Percentiles rank a stretch among this genome's conserved stretches.
phyloP scores from a whole-genome alignment of 2,329 filamentous ascomycete genomes.

The Aciculosporium take region DNA sequence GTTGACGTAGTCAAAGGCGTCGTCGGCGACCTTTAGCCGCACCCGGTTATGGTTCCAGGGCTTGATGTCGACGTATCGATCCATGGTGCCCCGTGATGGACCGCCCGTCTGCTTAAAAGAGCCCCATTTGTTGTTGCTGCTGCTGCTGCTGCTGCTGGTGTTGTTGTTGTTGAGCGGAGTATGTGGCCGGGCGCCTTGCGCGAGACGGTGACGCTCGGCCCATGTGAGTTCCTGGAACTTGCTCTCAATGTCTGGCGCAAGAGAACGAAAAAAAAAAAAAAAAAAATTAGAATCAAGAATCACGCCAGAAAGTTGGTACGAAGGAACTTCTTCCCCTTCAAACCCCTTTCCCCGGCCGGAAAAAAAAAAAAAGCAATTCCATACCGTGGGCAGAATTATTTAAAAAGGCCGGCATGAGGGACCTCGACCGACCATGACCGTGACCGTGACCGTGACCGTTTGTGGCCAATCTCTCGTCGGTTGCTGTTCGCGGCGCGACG shows the following conservation, averaged over 20 bases:
- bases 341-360: not conserved
- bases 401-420: constrained; percentile 26
- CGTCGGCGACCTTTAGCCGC: constrained; percentile 61
- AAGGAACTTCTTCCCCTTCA: not conserved
- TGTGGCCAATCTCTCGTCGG: constrained; percentile 6
- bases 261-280: not conserved
- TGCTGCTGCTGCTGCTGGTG: too few species aligned
- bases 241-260: constrained; percentile 28
- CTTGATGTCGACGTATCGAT: constrained; percentile 81
- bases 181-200: constrained; percentile 25
- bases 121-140: constrained; percentile 21
- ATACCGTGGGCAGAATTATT: constrained; percentile 22
- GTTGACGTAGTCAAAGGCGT: constrained; percentile 66
- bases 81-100: constrained; percentile 31
- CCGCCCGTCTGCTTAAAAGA: constrained; percentile 20
- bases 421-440: constrained; percentile 7
- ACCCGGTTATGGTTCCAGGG: constrained; percentile 81
- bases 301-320: not conserved
- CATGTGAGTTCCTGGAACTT: constrained; percentile 40
- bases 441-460: constrained; percentile 1
- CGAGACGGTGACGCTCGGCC: constrained; percentile 35
- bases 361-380: not conserved
- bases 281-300: too few species aligned
- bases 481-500: constrained; percentile 13
- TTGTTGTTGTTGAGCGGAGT: too few species aligned